These are phyloP conservation scores for Pythium aristosporum DNA, from an alignment of 352 stramenopile genomes.

Conservation along the genomic window DNA sequence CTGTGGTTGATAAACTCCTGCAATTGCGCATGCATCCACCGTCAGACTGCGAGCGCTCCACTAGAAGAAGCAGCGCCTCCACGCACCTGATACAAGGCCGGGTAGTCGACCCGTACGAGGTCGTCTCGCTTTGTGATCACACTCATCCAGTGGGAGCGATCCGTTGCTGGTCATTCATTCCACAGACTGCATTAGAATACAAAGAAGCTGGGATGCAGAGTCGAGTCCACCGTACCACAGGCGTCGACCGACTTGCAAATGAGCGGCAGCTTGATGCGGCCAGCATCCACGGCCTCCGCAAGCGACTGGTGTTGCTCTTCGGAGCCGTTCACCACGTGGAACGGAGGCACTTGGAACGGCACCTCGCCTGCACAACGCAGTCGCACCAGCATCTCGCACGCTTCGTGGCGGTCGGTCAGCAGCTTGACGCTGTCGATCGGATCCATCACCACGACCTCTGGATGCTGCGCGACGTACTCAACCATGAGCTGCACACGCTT, in stretches of 20 bases:
- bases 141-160: constrained; percentile 83
- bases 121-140: constrained; percentile 70
- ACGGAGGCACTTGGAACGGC: constrained; percentile 53
- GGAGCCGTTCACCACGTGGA: constrained; percentile 39
- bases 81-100: constrained; percentile 66
- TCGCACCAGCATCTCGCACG: constrained; percentile 48
- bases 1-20: constrained; percentile 87
- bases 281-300: constrained; percentile 35
- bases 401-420: constrained; percentile 65
- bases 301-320: constrained; percentile 38
- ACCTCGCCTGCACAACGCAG: constrained; percentile 21
- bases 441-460: constrained; percentile 60
- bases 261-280: constrained; percentile 50
- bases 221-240: constrained; percentile 48
- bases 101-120: constrained; percentile 52
- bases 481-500: constrained; percentile 55
- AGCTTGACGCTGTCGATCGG: constrained; percentile 62
- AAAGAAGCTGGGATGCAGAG: not conserved
- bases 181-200: not conserved
- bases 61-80: not conserved
- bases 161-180: constrained; percentile 43
- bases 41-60: not conserved
- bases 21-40: not conserved
- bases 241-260: constrained; percentile 86
- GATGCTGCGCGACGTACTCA: constrained; percentile 41